Conservation (phyloP, 2,329 filamentous ascomycete genomes). For the Ceratocystis huliohia region DNA sequence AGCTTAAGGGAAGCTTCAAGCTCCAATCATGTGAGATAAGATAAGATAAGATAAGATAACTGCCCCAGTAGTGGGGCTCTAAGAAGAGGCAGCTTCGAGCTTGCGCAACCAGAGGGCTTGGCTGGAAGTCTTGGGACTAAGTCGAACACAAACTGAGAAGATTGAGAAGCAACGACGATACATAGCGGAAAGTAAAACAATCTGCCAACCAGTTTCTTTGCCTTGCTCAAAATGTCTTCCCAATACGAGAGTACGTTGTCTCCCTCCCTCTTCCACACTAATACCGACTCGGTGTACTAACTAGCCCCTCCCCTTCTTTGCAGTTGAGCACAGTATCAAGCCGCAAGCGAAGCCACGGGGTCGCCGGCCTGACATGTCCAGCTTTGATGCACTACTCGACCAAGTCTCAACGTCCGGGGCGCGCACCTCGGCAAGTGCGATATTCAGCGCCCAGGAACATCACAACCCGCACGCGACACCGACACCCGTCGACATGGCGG, state of each 20-base stretch:
- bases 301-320: neutral
- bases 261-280: conserved; percentile 14
- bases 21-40: neutral
- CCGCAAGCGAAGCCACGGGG: conserved; percentile 23
- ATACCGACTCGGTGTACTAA: no score
- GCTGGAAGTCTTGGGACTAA: neutral
- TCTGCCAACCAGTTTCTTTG: neutral
- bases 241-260: conserved; percentile 41
- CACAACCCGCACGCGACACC: conserved; percentile 47
- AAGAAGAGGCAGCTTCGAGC: conserved; percentile 1
- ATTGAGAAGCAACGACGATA: neutral
- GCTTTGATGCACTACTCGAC: conserved; percentile 46
- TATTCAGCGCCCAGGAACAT: conserved; percentile 25
- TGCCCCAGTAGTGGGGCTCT: neutral
- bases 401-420: conserved; percentile 33
- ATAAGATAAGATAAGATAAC: neutral
- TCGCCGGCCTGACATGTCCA: conserved; percentile 51
- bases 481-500: conserved; percentile 46
- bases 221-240: conserved; percentile 35
- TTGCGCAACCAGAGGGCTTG: conserved; percentile 2
- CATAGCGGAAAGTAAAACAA: neutral
- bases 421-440: conserved; percentile 27
- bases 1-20: neutral
- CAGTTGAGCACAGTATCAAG: conserved; percentile 44
- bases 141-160: no score